Percentiles rank a stretch among this genome's conserved stretches.
phyloP scores from a whole-genome alignment of 164 flowering plant species.

The Macadamia integrifolia region DNA sequence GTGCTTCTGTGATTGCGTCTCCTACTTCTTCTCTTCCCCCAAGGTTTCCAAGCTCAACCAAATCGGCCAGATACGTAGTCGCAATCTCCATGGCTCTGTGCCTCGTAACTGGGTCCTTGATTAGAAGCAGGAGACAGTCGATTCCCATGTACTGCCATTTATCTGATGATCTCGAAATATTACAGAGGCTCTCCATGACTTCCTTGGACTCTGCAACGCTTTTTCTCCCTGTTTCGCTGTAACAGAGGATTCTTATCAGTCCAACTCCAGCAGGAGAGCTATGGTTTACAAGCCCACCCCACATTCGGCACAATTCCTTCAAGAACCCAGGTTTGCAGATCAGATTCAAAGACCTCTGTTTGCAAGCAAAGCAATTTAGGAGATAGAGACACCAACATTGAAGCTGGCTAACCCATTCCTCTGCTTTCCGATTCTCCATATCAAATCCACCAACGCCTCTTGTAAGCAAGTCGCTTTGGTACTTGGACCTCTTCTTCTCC shows the following conservation, averaged over 20 bases:
- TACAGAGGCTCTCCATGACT: slow-evolving; percentile 44
- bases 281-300: slow-evolving; percentile 74
- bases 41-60: slow-evolving; percentile 46
- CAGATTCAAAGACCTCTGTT: slow-evolving; percentile 35
- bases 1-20: slow-evolving; percentile 34
- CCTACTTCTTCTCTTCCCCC: slow-evolving; percentile 50
- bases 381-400: slow-evolving; percentile 81
- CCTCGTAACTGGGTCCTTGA: slow-evolving; percentile 58
- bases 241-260: slow-evolving; percentile 57
- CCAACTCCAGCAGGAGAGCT: slow-evolving; percentile 66
- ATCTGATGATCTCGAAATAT: slow-evolving; percentile 73
- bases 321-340: slow-evolving; percentile 52
- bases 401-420: slow-evolving; percentile 86
- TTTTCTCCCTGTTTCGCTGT: slow-evolving; percentile 51
- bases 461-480: slow-evolving; percentile 66
- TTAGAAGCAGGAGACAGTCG: slow-evolving; percentile 63
- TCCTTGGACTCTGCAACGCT: slow-evolving; percentile 31
- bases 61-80: slow-evolving; percentile 36
- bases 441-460: slow-evolving; percentile 64
- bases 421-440: slow-evolving; percentile 68
- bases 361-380: slow-evolving; percentile 67
- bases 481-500: slow-evolving; percentile 37
- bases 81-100: slow-evolving; percentile 44
- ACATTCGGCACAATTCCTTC: slow-evolving; percentile 47
- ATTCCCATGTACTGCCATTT: slow-evolving; percentile 92